These are phyloP conservation scores for Alternaria triticina DNA, from an alignment of 2,329 filamentous ascomycete genomes.

Conservation along the genomic window DNA sequence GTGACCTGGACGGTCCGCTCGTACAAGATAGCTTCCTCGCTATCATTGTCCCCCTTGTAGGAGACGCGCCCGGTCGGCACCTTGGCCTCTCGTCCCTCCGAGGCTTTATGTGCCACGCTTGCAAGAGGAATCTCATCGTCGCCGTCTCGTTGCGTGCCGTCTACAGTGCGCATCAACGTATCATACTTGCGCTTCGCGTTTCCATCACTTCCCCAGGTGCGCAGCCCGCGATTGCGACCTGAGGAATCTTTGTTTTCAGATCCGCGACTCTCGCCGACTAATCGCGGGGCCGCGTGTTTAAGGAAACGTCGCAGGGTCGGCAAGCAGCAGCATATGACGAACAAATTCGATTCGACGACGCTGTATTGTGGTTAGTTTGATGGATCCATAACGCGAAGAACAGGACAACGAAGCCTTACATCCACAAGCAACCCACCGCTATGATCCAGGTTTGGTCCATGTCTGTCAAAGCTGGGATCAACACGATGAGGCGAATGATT, in stretches of 20 bases:
- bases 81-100: not conserved
- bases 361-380: constrained; percentile 21
- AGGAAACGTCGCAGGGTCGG: constrained; percentile 52
- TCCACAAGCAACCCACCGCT: constrained; percentile 16
- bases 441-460: constrained; percentile 23
- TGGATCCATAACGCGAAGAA: not conserved
- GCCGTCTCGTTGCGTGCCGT: constrained; percentile 1
- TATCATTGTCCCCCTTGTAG: constrained; percentile 17
- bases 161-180: constrained; percentile 23
- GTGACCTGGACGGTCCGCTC: constrained; percentile 24
- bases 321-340: constrained; percentile 52
- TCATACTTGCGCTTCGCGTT: constrained; percentile 19
- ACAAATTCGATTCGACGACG: constrained; percentile 50
- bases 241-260: constrained; percentile 8
- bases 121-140: constrained; percentile 15
- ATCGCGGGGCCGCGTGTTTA: constrained; percentile 43
- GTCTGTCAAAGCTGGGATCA: constrained; percentile 20
- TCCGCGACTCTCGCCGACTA: constrained; percentile 17
- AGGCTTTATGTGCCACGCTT: not conserved
- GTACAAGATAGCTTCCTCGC: constrained; percentile 27
- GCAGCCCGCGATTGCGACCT: constrained; percentile 7
- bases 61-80: not conserved
- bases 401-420: constrained; percentile 8
- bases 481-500: constrained; percentile 17
- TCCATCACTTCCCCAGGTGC: constrained; percentile 14